Evolutionary conservation across 2,329 filamentous ascomycete species (phyloP), one percentile per base, ranked within the genome.

Genomic region (Emmonsiellopsis sp.): DNA sequence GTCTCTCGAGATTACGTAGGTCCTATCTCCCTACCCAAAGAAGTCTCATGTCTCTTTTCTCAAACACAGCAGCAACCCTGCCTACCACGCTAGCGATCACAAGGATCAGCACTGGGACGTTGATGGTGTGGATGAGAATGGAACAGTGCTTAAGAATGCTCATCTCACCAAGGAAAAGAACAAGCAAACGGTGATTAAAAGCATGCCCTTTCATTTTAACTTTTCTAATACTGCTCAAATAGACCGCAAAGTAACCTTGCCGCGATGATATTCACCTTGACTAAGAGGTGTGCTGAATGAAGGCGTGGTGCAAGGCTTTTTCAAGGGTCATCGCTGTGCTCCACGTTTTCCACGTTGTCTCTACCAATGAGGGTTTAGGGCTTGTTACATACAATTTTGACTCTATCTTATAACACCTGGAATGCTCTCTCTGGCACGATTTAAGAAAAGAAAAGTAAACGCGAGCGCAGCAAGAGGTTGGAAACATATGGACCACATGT

Each of bases 71-170:
- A 51, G 49, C 40, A 51, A 51, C 31, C 35, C 49, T 51, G 40
- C 49, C 49, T 51, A 51, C 49, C 49, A 51, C 40, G 38, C 35
- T 31, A 51, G 49, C 49, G 38, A 51, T 51, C 49, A 51, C 49
- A 51, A 51, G 37, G 38, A 51, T 51, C 35, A 51, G 49, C 49
- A 51, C 49, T 51, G 49, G 49, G 38, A 51, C 49, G 20, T 51
- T 51, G 38, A 51, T 26, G 38, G 49, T 30, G 49, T 51, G 35
- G 38, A 51, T 51, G 49, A 51, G 38, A 51, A 43, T 51, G 49
- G 38, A 51, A 16, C 49, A 51, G 49, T 51, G 40, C 49, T 51
- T 42, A 51, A 51, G 37, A 51, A 51, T 51, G 49, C 49, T 51
- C 49, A 51, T 51, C 35, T 51, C 8, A 51, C 49, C 49, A 51